Evolutionary conservation across 306 rosid genomes (phyloP).

Genomic region (Cicer yamashitae): DNA sequence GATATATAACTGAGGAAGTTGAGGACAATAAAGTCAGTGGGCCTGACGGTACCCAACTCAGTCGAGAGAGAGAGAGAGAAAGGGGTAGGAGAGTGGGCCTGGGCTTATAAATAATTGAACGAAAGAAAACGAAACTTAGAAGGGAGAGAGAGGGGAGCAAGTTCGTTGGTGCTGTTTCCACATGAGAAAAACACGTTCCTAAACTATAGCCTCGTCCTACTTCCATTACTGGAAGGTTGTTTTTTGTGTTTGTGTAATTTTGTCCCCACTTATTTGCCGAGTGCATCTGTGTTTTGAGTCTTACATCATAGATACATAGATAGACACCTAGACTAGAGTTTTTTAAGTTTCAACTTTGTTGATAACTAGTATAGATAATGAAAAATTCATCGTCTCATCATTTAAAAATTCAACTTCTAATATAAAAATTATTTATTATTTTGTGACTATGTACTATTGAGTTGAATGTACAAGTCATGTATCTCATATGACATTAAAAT

Average conservation of each 20-base stretch:
- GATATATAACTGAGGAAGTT: slow-evolving; percentile 1
- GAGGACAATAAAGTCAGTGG: slow-evolving; percentile 53
- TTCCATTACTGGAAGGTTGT: slow-evolving; percentile 67
- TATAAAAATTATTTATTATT: too few relatives aligned
- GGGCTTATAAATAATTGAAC: slow-evolving; percentile 52
- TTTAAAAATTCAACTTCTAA: too few relatives aligned
- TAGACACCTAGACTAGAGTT: too few relatives aligned
- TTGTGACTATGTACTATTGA: too few relatives aligned
- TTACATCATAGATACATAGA: too few relatives aligned
- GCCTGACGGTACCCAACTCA: slow-evolving; percentile 40
- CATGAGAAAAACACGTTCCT: slow-evolving; percentile 47
- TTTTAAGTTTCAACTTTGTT: not conserved
- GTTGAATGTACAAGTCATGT: too few relatives aligned
- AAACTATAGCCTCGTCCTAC: slow-evolving; percentile 53
- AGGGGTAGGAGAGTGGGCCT: slow-evolving; percentile 52
- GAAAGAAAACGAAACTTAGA: not conserved
- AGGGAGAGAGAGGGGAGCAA: slow-evolving; percentile 43
- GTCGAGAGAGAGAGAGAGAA: not conserved
- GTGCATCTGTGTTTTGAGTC: not conserved
- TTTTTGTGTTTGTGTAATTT: slow-evolving; percentile 16
- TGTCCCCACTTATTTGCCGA: not conserved
- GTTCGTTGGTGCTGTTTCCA: slow-evolving; percentile 45
- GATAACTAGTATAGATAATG: too few relatives aligned
- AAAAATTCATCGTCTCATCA: too few relatives aligned
- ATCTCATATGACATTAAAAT: too few relatives aligned